Percentiles rank a stretch among this genome's conserved stretches.
Conservation (phyloP, 306 rosid genomes). For the Macrotyloma uniflorum region DNA sequence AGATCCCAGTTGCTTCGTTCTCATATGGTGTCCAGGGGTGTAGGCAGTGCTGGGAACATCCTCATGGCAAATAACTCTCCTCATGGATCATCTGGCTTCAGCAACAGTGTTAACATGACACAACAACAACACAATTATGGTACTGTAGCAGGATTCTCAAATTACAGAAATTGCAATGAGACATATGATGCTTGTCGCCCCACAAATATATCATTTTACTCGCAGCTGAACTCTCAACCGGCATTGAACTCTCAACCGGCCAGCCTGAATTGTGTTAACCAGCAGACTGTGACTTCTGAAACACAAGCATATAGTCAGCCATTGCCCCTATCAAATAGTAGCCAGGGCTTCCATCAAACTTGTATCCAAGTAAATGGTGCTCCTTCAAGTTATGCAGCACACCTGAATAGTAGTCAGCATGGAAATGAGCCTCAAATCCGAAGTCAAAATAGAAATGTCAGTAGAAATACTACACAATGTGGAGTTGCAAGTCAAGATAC, state of each 20-base stretch:
- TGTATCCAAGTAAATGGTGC: slow-evolving; percentile 44
- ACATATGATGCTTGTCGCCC: slow-evolving; percentile 34
- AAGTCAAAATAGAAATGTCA: slow-evolving; percentile 25
- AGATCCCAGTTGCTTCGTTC: slow-evolving; percentile 36
- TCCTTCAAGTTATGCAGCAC: slow-evolving; percentile 29
- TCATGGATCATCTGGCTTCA: slow-evolving; percentile 41
- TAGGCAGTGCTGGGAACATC: slow-evolving; percentile 27
- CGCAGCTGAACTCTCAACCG: slow-evolving; percentile 33
- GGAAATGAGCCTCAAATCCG: slow-evolving; percentile 40
- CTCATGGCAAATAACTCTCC: slow-evolving; percentile 23
- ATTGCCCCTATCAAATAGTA: slow-evolving; percentile 32
- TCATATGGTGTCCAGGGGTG: slow-evolving; percentile 43
- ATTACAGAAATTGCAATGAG: slow-evolving; percentile 22
- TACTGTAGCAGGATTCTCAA: slow-evolving; percentile 35
- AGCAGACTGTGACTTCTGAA: slow-evolving; percentile 38
- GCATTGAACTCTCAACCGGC: slow-evolving; percentile 34
- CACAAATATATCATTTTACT: background rate
- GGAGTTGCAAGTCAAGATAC: slow-evolving; percentile 39
- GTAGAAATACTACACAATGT: background rate
- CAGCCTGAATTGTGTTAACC: slow-evolving; percentile 33
- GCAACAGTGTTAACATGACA: slow-evolving; percentile 32
- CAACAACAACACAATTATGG: slow-evolving; percentile 31
- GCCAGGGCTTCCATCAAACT: slow-evolving; percentile 33
- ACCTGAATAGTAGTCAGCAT: slow-evolving; percentile 27
- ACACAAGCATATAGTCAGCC: slow-evolving; percentile 37